Percentiles rank a stretch among this genome's conserved stretches.
phyloP scores from a whole-genome alignment of 2,329 filamentous ascomycete genomes.

The Dactylellina parvicollis region DNA sequence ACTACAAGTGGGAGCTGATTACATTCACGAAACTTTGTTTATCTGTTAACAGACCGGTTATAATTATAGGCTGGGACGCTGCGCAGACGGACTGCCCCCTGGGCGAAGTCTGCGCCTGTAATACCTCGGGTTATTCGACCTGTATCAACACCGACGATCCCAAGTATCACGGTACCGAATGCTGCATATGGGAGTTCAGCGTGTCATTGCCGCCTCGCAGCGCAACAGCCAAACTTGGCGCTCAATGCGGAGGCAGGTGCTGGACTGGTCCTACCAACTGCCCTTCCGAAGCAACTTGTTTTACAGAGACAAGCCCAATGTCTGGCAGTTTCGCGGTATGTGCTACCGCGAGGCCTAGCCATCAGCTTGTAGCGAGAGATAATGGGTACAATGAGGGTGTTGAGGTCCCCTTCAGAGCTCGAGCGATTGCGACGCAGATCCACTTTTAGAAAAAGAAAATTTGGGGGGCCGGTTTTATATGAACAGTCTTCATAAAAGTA shows the following conservation, averaged over 20 bases:
- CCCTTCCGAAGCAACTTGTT: constrained; percentile 17
- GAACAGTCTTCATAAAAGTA: too few relatives aligned
- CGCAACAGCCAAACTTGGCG: constrained; percentile 5
- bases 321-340: constrained; percentile 17
- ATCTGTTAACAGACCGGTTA: neutral
- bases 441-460: too few relatives aligned
- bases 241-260: constrained; percentile 28
- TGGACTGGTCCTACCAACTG: constrained; percentile 28
- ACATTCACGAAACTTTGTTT: neutral
- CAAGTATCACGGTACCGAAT: neutral
- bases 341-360: neutral
- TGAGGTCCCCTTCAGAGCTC: constrained; percentile 9
- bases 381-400: neutral
- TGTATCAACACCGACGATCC: constrained; percentile 5
- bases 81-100: constrained; percentile 6
- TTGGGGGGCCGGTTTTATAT: too few relatives aligned
- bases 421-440: constrained; percentile 14
- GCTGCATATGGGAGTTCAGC: constrained; percentile 11
- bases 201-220: constrained; percentile 3
- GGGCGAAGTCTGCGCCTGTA: constrained; percentile 14
- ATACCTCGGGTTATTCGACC: neutral
- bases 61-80: constrained; percentile 10
- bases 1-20: neutral
- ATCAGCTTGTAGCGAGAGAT: neutral
- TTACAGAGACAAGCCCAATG: constrained; percentile 8